Evolutionary conservation across 805 yeast species (phyloP).

Genomic region (Candida sphagnicola): DNA sequence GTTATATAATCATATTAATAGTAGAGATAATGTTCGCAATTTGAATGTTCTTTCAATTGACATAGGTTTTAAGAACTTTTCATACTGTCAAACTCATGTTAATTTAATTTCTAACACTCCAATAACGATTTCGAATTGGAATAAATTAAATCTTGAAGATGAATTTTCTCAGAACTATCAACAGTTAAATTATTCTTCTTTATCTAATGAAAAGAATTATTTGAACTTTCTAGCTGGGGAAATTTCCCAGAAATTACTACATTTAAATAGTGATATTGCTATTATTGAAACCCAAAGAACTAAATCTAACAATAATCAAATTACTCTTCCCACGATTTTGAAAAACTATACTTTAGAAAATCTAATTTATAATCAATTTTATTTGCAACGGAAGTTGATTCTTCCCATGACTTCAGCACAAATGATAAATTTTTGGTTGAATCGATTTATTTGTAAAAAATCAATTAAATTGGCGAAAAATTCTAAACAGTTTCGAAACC

Average conservation of each 20-base stretch:
- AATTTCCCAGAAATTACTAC: slow-evolving; percentile 5
- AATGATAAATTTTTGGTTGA: slow-evolving; percentile 38
- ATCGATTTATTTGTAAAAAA: slow-evolving; percentile 24
- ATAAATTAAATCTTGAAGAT: slow-evolving; percentile 22
- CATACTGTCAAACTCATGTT: slow-evolving; percentile 24
- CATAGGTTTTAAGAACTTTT: slow-evolving; percentile 39
- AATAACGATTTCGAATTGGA: slow-evolving; percentile 18
- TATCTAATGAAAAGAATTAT: slow-evolving; percentile 25
- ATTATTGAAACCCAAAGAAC: slow-evolving; percentile 40
- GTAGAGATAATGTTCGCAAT: slow-evolving; percentile 2
- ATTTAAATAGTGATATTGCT: slow-evolving; percentile 19
- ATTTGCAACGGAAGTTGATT: slow-evolving; percentile 14
- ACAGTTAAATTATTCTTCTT: slow-evolving; percentile 7
- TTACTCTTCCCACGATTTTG: slow-evolving; percentile 36
- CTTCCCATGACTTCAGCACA: slow-evolving; percentile 32
- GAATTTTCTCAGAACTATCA: slow-evolving; percentile 9
- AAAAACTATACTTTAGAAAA: slow-evolving; percentile 36
- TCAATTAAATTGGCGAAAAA: slow-evolving; percentile 4
- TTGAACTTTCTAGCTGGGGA: slow-evolving; percentile 20
- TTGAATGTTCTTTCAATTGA: slow-evolving; percentile 28
- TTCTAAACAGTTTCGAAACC: slow-evolving; percentile 5
- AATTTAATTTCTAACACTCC: slow-evolving; percentile 1
- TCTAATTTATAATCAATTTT: slow-evolving; percentile 28
- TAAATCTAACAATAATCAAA: slow-evolving; percentile 26
- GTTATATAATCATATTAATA: slow-evolving; percentile 5